Evolutionary conservation across 2,329 filamentous ascomycete genomes (phyloP).

Genomic region (Colletotrichum melonis): DNA sequence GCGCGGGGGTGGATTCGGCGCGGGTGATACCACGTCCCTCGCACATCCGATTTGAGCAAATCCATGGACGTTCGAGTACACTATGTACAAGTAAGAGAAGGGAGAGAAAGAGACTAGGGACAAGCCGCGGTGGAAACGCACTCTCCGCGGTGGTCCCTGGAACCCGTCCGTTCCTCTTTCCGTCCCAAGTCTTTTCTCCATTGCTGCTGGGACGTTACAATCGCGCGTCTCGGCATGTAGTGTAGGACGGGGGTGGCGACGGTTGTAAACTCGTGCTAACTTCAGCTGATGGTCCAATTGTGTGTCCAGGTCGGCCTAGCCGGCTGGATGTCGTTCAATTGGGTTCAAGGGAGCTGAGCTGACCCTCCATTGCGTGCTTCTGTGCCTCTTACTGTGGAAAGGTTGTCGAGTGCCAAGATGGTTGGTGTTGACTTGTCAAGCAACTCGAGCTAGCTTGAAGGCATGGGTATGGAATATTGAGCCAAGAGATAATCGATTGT

Average conservation of each 20-base stretch:
- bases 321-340: background rate
- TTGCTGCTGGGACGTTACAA: slow-evolving; percentile 14
- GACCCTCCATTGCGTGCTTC: slow-evolving; percentile 21
- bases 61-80: background rate
- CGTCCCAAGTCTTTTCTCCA: background rate
- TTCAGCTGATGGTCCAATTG: background rate
- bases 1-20: slow-evolving; percentile 11
- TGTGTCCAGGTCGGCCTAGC: too few species aligned
- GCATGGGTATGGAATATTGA: slow-evolving; percentile 11
- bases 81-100: background rate
- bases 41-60: background rate
- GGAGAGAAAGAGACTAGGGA: background rate
- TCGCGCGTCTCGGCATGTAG: background rate
- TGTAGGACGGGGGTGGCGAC: background rate
- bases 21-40: background rate
- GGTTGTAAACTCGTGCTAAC: background rate
- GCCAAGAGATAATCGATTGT: slow-evolving; percentile 27
- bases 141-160: background rate
- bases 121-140: slow-evolving; percentile 9
- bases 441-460: background rate
- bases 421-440: background rate
- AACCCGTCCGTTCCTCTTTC: background rate
- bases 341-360: background rate
- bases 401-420: background rate
- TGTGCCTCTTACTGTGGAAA: background rate